Base-by-base conservation (phyloP, 2,329 filamentous ascomycete species). In the Paecilomyces niveus region DNA sequence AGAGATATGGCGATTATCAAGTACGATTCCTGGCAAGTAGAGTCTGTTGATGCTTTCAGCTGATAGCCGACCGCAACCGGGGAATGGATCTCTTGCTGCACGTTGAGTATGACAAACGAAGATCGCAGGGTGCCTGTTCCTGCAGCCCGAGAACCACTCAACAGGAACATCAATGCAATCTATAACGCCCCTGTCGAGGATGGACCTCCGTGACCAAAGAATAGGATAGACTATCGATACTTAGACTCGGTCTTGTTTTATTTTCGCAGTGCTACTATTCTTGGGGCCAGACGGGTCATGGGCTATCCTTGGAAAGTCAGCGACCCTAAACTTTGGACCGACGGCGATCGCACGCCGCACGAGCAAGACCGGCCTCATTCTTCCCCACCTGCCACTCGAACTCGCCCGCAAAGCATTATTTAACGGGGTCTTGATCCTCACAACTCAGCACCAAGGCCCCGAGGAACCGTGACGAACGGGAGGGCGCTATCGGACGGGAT, bases 401-500 rank as follows among this genome's bases (percentile, higher is more conserved):
- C 35, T 45, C 18, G 35, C 13, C 35, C 35, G 39, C 39, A 45
- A n/a, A 45, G 39, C 39, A 45, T 13, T 45, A 45, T 13, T 45
- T 45, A 18, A n/a, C 39, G n/a, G 15, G 39, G 39, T 45, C 39
- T 45, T 45, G 39, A 45, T 18, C 39, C 39, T 45, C 39, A 45
- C 39, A 45, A 45, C n/a, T 45, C n/a, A 21, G 7, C 39, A 45
- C 13, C n/a, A 45, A n/a, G 15, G 15, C 39, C 39, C 39, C 15
- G n/a, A n/a, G n/a, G 18, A n/a, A 45, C 39, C 15, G 39, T 45
- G 39, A 52, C 50, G 22, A 24, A 26, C 49, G 21, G 65, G 65
- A 33, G 65, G 65, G 57, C 64, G 60, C 60, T 63, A 63, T 62
- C 64, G 65, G 66, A 65, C 69, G 70, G 70, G 67, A 73, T 73